Evolutionary conservation across 441 rosid species (phyloP), one percentile per base, ranked within the genome.

Genomic region (Bruguiera hainesii): DNA sequence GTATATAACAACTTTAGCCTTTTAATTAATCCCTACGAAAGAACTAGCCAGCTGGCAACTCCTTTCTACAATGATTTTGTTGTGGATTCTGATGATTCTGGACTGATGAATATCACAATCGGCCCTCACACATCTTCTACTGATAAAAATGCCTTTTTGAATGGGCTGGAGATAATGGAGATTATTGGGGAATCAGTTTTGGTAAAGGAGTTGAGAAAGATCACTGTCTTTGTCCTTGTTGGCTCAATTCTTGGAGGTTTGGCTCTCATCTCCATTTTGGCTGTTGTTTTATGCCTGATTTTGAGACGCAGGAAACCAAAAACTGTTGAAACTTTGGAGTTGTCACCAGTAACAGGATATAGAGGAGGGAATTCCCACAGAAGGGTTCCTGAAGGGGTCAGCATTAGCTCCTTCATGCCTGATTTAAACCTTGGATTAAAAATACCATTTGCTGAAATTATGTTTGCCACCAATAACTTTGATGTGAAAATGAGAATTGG

Each of bases 111-210:
- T 58, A 59, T 85, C 49, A 84, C 82, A 66, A 79, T 85, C 8
- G 80, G 85, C n/a, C 79, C 82, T 56, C 28, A 37, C 1, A 2
- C 0, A 4, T 49, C 37, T 29, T 69, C 70, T 15, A 3, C 1
- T 3, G 0, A 6, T 49, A 58, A 20, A 1, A 61, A 46, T 33
- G 89, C 90, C 25, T 69, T 83, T 56, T 68, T 88, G 55, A 84
- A 85, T 66, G 93, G 90, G 8, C 69, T 83, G 21, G 93, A 85
- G 77, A 82, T 88, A 25, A 75, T 88, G 85, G 79, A 79, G 75
- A 69, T 84, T 50, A 33, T 79, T 48, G 68, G 51, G 53, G 28
- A 57, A 42, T 63, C 69, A 7, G 71, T 70, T 42, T 29, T 3
- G 25, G 19, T 16, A 33, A 28, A 23, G 13, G 60, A 37, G 49